Evolutionary conservation across 2,329 filamentous ascomycete genomes (phyloP), one percentile per base, ranked within the genome.

Genomic region (Microcera coccophila): DNA sequence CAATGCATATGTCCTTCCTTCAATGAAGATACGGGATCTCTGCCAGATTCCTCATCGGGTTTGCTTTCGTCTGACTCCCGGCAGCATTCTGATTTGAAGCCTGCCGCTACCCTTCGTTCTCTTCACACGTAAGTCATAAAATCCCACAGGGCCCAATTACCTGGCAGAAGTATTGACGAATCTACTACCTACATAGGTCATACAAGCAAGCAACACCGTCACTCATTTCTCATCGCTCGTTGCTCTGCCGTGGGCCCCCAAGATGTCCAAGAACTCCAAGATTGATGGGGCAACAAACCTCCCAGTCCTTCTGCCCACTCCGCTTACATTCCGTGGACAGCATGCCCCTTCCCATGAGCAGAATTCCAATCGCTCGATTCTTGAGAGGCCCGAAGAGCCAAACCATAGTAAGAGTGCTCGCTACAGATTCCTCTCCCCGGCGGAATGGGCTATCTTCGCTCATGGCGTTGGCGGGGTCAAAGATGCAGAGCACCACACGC

Each of bases 401-500:
- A 34, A 41, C 16, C 42, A 45, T 15, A 49, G 48, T 31, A 46
- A 49, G 4, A 47, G 53, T 8, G 45, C 47, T 35, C 52, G 45
- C 3, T 59, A 71, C 47, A 66, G 72, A 22, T 68, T 71, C 40
- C 62, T 78, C 5, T 59, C 67, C 0, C 58, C 67, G 4, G 45
- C 60, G 4, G 74, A 77, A 48, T 74, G 73, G 73, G 54, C 63
- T 3, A 62, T 69, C 15, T 60, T 77, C 35, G 74, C 73, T 16
- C 65, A 65, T n/a, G 70, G 69, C 1, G 53, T 77, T 18, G 74
- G 74, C 0, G 73, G 69, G 5, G 62, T 75, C 40, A 62, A 54
- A 16, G 72, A 74, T 39, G 58, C 61, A n/a, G 75, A 76, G 48
- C 60, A 66, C 9, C 62, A 69, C 29, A 54, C 57, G 14, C 60